Evolutionary conservation across 768 basidiomycete species (phyloP), one percentile per base, ranked within the genome.

Genomic region (Crassisporium funariophilum): DNA sequence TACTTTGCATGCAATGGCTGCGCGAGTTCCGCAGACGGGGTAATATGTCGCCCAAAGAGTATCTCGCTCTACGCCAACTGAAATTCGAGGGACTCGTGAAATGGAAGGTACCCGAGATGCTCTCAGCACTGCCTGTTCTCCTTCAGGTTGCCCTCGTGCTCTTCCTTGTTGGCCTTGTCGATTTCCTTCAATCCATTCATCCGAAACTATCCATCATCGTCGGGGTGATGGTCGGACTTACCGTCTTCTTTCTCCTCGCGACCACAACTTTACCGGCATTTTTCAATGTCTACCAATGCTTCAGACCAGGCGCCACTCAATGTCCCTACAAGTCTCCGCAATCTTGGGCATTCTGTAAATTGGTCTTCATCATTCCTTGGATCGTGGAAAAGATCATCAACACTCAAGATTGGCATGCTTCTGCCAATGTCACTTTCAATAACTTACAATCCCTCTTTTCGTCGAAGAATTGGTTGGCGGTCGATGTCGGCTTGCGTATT

Each of bases 141-240:
- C 52, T 66, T 8, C 56, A 64, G 29, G 11, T 53, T 6, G 52
- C 61, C 8, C 41, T 66, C 10, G 48, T 59, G 5, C 51, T 64
- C 9, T 64, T 66, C 41, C 58, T 64, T 23, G 47, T 53, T 11
- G 62, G 61, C 5, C 41, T 64, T 20, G 35, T 64, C 19, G 52
- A 56, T 16, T 48, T 62, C 4, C 52, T 64, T 11, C 58, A 54
- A 53, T 35, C 50, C 5, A 34, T 62, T 6, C 55, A 53, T 43
- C 36, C 29, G 9, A 31, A 47, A 2, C 52, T 65, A n/a, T 57
- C 59, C 2, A 25, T 46, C n/a, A 37, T 52, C 13, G 49, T 55
- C 6, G 49, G 44, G 5, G 33, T 46, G 20, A 47, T 52, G 24
- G 45, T 59, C 25, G 53, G 47, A 8, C 17, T 45, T 9, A 44